Conservation (phyloP, 225 moss, liverwort and hornwort genomes). For the Straminergon stramineum region DNA sequence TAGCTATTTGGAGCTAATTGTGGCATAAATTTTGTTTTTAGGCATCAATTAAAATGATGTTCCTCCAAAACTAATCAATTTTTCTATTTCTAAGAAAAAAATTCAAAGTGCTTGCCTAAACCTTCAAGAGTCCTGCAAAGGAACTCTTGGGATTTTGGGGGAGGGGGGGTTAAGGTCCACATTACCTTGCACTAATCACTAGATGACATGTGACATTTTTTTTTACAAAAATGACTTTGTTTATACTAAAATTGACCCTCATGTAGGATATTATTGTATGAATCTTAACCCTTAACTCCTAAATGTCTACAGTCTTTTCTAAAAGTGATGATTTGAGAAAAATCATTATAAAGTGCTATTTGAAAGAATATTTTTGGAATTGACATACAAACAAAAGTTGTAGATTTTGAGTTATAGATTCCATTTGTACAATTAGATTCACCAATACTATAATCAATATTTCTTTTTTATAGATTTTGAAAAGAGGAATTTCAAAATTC, state of each 20-base stretch:
- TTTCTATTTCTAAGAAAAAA: background rate
- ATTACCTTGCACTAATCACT: background rate
- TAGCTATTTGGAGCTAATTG: background rate
- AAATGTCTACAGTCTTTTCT: no score
- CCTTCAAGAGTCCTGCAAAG: accelerated
- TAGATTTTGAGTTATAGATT: no score
- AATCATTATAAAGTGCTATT: no score
- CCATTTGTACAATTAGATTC: no score
- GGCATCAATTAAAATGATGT: background rate
- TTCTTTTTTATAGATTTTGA: no score
- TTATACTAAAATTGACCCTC: background rate
- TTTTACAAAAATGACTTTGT: background rate
- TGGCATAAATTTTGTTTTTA: accelerated
- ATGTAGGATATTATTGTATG: background rate
- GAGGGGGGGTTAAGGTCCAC: background rate
- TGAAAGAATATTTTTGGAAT: no score
- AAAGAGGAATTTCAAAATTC: no score
- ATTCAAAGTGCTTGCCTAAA: no score
- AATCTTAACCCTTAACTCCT: background rate
- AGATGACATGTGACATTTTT: background rate
- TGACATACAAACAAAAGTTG: no score
- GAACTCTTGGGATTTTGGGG: background rate
- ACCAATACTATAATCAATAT: no score
- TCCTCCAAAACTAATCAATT: accelerated
- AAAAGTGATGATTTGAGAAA: no score